Evolutionary conservation across 2,329 filamentous ascomycete genomes (phyloP), one percentile per base, ranked within the genome.

Genomic region (Teratosphaeria destructans): DNA sequence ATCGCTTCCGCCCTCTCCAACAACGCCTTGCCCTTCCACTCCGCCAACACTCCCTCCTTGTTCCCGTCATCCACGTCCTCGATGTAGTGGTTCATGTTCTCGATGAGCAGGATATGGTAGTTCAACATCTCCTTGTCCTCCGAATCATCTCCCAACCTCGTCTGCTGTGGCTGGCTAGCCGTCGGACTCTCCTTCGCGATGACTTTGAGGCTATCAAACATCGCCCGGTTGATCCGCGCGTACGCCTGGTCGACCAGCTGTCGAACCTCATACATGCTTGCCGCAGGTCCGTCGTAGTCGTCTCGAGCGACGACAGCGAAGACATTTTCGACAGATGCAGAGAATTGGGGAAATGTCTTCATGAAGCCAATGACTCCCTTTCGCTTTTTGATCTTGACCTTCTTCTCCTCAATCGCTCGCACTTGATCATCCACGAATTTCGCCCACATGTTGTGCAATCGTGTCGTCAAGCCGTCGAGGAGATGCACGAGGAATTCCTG

Each of bases 311-410:
- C 70, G 7, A 73, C 59, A 0, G 81, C 76, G 54, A 96, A 81
- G 84, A 95, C 92, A 69, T 87, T 91, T 75, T 96, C 92, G 1
- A 96, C 83, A 0, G 88, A 85, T 1, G 83, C 76, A n/a, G 86
- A 86, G 75, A 96, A 96, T 61, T 86, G 79, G 0, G 93, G 94
- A 78, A 97, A 97, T 49, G 93, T 87, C 64, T 90, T 89, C 78
- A 97, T 93, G 74, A 97, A 97, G 16, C 87, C 86, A 68, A 97
- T 96, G 59, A 99, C 90, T 11, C 94, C 93, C 77, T 95, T 96
- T 66, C 94, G 88, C 79, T 97, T 97, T 79, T 96, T 96, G 75
- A 96, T 91, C 79, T 96, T 96, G 73, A 99, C 93, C 75, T 97
- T 97, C 47, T 92, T 97, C 62, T 97, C 94, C 75, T 97, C 94